phyloP scores from a whole-genome alignment of 208 protist species.

The Porcisia deanei region DNA sequence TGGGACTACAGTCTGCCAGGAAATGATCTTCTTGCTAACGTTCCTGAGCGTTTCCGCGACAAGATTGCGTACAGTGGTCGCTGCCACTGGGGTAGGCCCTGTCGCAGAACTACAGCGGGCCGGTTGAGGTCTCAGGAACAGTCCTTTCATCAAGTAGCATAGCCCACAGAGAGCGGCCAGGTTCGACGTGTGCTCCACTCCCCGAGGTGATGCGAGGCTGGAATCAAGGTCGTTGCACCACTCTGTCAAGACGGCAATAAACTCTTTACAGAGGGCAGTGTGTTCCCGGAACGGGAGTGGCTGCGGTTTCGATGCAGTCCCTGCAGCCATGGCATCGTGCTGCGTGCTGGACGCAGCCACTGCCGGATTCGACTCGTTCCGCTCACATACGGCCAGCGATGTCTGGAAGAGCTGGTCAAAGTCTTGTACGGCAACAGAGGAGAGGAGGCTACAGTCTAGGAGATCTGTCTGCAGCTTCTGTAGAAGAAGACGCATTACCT shows the following conservation, averaged over 20 bases:
- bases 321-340: background rate
- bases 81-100: background rate
- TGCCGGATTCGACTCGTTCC: background rate
- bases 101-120: background rate
- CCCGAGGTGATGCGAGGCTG: conserved; percentile 2
- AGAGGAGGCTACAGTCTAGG: conserved; percentile 42
- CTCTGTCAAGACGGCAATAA: conserved; percentile 16
- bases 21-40: conserved; percentile 10
- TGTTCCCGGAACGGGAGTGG: conserved; percentile 22
- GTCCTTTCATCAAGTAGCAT: background rate
- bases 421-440: conserved; percentile 72
- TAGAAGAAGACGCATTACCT: conserved; percentile 21
- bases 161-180: conserved; percentile 19
- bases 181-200: background rate
- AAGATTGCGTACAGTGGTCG: conserved; percentile 7
- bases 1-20: conserved; percentile 22
- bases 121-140: conserved; percentile 9
- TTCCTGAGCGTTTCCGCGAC: conserved; percentile 5
- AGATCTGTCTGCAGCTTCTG: conserved; percentile 19
- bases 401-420: conserved; percentile 29
- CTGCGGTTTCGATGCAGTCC: background rate
- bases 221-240: conserved; percentile 21
- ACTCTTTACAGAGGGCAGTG: conserved; percentile 16
- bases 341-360: conserved; percentile 3
- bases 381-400: conserved; percentile 3